A percentile compares a stretch with the other conserved stretches of the same genome.
These are phyloP conservation scores for Mucuna pruriens DNA, from an alignment of 306 rosid genomes.

Conservation along the genomic window DNA sequence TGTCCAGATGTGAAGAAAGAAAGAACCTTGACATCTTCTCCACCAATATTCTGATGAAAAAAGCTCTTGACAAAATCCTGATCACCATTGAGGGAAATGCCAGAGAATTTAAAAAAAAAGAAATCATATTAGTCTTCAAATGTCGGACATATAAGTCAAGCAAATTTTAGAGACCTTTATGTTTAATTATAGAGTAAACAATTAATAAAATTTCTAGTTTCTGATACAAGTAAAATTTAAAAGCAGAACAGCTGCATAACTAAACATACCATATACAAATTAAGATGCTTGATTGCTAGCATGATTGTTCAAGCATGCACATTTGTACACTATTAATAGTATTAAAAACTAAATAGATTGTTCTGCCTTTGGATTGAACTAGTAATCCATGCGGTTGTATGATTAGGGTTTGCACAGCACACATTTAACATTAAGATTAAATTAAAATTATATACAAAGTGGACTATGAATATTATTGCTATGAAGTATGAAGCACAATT, in stretches of 20 bases:
- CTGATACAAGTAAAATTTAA: conserved; percentile 5
- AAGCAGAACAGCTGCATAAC: background rate
- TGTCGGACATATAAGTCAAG: background rate
- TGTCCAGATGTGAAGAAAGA: conserved; percentile 15
- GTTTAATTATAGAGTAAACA: conserved; percentile 1
- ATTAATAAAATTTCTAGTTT: background rate
- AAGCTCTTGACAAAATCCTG: conserved; percentile 70
- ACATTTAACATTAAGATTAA: background rate
- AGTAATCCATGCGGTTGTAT: background rate
- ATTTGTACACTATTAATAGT: background rate
- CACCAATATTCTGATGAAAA: conserved; percentile 78
- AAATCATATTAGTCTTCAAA: conserved; percentile 33
- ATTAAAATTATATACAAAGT: background rate
- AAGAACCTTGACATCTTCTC: conserved; percentile 90
- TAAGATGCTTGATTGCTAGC: background rate
- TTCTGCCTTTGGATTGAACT: background rate
- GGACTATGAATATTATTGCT: background rate
- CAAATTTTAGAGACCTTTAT: background rate
- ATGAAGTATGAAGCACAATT: background rate
- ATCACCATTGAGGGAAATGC: conserved; percentile 37
- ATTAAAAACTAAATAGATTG: background rate
- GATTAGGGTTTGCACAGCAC: background rate
- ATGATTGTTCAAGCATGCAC: conserved; percentile 7
- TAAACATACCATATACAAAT: conserved; percentile 3
- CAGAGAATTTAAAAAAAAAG: conserved; percentile 4